Evolutionary conservation across 2,329 filamentous ascomycete genomes (phyloP), one percentile per base, ranked within the genome.

Genomic region (Fusarium sp.): DNA sequence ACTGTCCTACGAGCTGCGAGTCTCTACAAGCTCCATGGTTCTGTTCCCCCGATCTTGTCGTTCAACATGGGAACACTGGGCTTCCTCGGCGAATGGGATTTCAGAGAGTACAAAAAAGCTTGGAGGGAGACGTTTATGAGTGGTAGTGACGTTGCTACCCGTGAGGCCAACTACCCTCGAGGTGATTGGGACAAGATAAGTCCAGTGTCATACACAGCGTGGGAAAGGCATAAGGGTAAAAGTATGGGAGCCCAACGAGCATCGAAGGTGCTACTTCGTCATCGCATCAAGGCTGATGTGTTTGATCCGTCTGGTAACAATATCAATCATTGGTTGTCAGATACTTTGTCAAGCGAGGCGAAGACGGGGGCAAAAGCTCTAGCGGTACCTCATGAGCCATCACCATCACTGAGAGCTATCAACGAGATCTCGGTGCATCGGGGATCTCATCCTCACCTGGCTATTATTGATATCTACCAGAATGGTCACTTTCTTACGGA

Each of bases 1-100:
- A 82, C 81, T 7, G 81, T 82, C 13, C 67, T 82, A 17, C 77
- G 81, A 27, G 81, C 81, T 2, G 81, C 81, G 11, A 82, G 81
- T 62, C 65, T 98, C 9, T 98, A 81, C 83, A 94, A 94, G 65
- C 92, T 93, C 41, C 91, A 93, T 47, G 86, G 88, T 4, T 90
- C 90, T 46, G 95, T 99, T 0, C 96, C 96, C 1, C 96, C 96
- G 0, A 93, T 99, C 38, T 85, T 99, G 12, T 94, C 94, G 3
- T 99, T 99, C 79, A 97, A 94, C 79, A 98, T 99, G 94, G 96
- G 96, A 10, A 97, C 95, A 0, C 85, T 99, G 2, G 96, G 96
- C 0, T 99, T 99, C 75, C 84, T 99, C 12, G 95, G 95, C 20
- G 95, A 98, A 82, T 99, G 95, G 95, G 97, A 96, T 77, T 98